Percentiles rank a stretch among this genome's conserved stretches.
Conservation (phyloP, 2,329 filamentous ascomycete species). For the Alternaria sp. region DNA sequence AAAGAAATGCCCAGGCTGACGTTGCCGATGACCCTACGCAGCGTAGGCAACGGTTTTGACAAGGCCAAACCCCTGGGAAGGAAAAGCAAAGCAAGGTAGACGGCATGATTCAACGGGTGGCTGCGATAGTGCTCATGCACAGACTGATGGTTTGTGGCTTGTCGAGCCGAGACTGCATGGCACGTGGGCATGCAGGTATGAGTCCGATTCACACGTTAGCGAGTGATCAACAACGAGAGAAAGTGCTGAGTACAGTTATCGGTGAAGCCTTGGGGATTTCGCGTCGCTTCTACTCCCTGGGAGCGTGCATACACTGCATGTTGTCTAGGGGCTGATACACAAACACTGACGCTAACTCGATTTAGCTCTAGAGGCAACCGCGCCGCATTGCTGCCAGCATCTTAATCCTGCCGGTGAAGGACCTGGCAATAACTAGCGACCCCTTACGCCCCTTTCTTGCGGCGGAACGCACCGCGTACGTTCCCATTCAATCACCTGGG, state of each 20-base stretch:
- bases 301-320: not conserved
- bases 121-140: no score
- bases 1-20: not conserved
- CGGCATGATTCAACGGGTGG: no score
- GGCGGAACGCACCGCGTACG: not conserved
- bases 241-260: not conserved
- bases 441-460: not conserved
- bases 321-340: not conserved
- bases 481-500: not conserved
- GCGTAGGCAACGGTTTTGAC: not conserved
- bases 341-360: not conserved
- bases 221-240: not conserved
- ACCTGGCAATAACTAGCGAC: no score
- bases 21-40: not conserved
- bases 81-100: not conserved
- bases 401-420: not conserved
- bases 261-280: not conserved
- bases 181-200: not conserved
- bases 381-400: not conserved
- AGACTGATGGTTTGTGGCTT: not conserved
- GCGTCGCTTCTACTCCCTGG: not conserved
- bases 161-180: not conserved
- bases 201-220: not conserved
- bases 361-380: not conserved
- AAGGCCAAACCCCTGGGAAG: not conserved